Conservation (phyloP, 495 filamentous ascomycete genomes). For the Neohortaea acidophila region DNA sequence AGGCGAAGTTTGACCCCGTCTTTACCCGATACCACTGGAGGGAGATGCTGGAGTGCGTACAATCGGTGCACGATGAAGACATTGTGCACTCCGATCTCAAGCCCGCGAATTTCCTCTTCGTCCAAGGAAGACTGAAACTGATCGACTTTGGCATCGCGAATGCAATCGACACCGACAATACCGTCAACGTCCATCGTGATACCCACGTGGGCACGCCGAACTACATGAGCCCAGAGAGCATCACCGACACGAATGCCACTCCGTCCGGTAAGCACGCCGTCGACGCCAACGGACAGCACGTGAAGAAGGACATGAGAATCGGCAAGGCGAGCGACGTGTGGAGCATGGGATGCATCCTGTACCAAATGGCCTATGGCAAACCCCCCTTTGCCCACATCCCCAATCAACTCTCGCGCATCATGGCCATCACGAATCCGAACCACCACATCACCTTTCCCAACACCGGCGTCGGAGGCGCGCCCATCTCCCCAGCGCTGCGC, state of each 20-base stretch:
- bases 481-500: slow-evolving; percentile 54
- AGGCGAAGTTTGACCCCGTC: slow-evolving; percentile 62
- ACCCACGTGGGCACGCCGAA: slow-evolving; percentile 90
- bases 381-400: slow-evolving; percentile 86
- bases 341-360: slow-evolving; percentile 90
- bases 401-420: slow-evolving; percentile 57
- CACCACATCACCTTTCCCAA: slow-evolving; percentile 70
- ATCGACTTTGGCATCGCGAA: slow-evolving; percentile 83
- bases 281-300: slow-evolving; percentile 2
- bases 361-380: slow-evolving; percentile 90
- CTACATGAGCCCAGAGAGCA: slow-evolving; percentile 93
- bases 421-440: slow-evolving; percentile 79
- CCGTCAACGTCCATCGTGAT: slow-evolving; percentile 93
- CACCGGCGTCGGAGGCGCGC: slow-evolving; percentile 54
- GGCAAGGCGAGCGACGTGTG: slow-evolving; percentile 93
- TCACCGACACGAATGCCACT: slow-evolving; percentile 71
- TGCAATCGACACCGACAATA: slow-evolving; percentile 79
- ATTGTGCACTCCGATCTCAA: slow-evolving; percentile 96
- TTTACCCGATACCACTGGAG: slow-evolving; percentile 97
- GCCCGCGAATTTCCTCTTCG: slow-evolving; percentile 53
- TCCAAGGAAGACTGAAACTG: slow-evolving; percentile 33
- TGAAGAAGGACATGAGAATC: slow-evolving; percentile 66
- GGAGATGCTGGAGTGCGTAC: slow-evolving; percentile 94
- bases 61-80: slow-evolving; percentile 70
- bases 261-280: slow-evolving; percentile 24